phyloP scores from a whole-genome alignment of 129 eudicot genomes.

The Pseudognaphalium luteoalbum region DNA sequence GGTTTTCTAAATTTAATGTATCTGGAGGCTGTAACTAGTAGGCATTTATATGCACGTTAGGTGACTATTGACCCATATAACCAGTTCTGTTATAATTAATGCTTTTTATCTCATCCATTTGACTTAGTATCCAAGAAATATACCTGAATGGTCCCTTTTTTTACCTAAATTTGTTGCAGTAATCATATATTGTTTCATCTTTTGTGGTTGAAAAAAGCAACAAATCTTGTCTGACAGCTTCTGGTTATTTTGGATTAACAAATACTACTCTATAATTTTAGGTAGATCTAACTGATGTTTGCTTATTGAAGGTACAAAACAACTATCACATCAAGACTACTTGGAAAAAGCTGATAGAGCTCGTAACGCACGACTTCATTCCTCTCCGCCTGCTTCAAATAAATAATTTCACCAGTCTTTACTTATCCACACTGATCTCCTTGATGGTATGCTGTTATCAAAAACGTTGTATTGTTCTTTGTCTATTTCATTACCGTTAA shows the following conservation, averaged over 20 bases:
- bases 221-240: not conserved
- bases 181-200: not conserved
- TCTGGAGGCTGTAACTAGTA: not conserved
- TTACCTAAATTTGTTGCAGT: not conserved
- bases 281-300: conserved; percentile 15
- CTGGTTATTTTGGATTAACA: not conserved
- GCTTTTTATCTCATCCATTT: not conserved
- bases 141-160: not conserved
- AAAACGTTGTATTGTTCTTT: not conserved
- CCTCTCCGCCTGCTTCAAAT: conserved; percentile 59
- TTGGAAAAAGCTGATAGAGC: conserved; percentile 93
- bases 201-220: not conserved
- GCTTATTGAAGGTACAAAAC: conserved; percentile 61
- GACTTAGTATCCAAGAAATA: not conserved
- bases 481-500: conserved; percentile 5
- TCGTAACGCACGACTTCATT: conserved; percentile 71
- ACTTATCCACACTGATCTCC: conserved; percentile 6
- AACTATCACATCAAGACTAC: conserved; percentile 91
- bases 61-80: not conserved
- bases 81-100: not conserved
- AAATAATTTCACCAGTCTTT: conserved; percentile 24
- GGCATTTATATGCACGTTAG: not conserved
- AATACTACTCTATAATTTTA: not conserved
- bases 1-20: not conserved
- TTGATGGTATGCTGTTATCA: not conserved